Evolutionary conservation across 352 stramenopile species (phyloP).

Genomic region (Blastocystis hominis): DNA sequence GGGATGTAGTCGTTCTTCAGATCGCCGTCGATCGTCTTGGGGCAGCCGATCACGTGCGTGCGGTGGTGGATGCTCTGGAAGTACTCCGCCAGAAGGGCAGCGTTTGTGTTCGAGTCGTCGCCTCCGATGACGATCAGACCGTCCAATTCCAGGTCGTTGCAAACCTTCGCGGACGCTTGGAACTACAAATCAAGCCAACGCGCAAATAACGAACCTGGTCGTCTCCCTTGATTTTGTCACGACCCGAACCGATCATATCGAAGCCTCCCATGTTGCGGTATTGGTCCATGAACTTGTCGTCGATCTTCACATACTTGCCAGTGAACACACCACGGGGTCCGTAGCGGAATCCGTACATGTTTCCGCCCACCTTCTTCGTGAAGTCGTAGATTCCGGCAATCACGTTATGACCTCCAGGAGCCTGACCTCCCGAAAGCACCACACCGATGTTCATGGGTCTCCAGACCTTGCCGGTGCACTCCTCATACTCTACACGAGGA

Average conservation of each 20-base stretch:
- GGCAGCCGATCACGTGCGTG: slow-evolving; percentile 62
- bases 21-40: slow-evolving; percentile 67
- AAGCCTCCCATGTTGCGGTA: slow-evolving; percentile 66
- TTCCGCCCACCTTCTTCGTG: slow-evolving; percentile 60
- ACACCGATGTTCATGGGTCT: slow-evolving; percentile 63
- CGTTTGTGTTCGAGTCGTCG: slow-evolving; percentile 67
- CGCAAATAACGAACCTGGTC: slow-evolving; percentile 59
- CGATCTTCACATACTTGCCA: slow-evolving; percentile 62
- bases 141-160: slow-evolving; percentile 62
- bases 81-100: slow-evolving; percentile 65
- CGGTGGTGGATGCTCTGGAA: slow-evolving; percentile 62
- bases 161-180: slow-evolving; percentile 45
- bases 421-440: slow-evolving; percentile 65
- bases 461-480: background rate
- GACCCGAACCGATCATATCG: slow-evolving; percentile 64
- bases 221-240: slow-evolving; percentile 64
- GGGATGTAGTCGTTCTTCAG: slow-evolving; percentile 67
- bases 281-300: slow-evolving; percentile 62
- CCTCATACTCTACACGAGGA: slow-evolving; percentile 60
- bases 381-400: slow-evolving; percentile 66
- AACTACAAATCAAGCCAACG: slow-evolving; percentile 1
- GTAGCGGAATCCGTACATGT: slow-evolving; percentile 62
- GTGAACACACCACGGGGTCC: slow-evolving; percentile 63
- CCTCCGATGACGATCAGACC: slow-evolving; percentile 66
- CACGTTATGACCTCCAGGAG: too few relatives aligned